Evolutionary conservation across 1,139 yeast genomes (phyloP).

Genomic region (Sugiyamaella castrensis): DNA sequence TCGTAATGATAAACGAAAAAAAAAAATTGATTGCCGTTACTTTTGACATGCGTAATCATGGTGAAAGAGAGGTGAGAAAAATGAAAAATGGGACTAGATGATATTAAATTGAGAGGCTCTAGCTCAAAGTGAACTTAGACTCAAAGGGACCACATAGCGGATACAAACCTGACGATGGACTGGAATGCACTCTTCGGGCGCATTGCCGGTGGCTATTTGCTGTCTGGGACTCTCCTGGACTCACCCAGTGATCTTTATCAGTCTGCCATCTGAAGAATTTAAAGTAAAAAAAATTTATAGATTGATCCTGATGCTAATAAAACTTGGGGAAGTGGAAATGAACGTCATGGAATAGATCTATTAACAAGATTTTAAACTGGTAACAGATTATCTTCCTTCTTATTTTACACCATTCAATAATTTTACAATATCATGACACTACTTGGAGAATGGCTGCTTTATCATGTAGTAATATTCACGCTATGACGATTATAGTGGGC

Average conservation of each 20-base stretch:
- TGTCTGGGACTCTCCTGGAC: too few species aligned
- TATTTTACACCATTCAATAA: conserved; percentile 31
- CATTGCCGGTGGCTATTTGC: too few species aligned
- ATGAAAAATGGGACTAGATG: too few species aligned
- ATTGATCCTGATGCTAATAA: too few species aligned
- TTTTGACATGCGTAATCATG: conserved; percentile 63
- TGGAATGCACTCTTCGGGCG: too few species aligned
- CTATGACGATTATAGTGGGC: conserved; percentile 18
- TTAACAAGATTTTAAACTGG: conserved; percentile 48
- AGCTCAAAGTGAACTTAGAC: too few species aligned
- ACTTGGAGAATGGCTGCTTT: conserved; percentile 19
- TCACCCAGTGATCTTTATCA: too few species aligned
- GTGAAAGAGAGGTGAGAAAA: conserved; percentile 38
- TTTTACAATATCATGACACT: conserved; percentile 15
- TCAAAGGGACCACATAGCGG: too few species aligned
- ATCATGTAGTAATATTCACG: conserved; percentile 2
- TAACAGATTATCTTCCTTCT: conserved; percentile 50
- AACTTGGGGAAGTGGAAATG: conserved; percentile 33
- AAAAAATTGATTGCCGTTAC: conserved; percentile 43
- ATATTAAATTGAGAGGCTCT: too few species aligned
- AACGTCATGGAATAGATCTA: conserved; percentile 54
- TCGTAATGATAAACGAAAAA: background rate
- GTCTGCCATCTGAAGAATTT: too few species aligned
- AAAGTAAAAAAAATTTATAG: too few species aligned
- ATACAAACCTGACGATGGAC: too few species aligned